Base-by-base conservation (phyloP, 2,329 filamentous ascomycete genomes). In the Chrysosporium queenslandicum region DNA sequence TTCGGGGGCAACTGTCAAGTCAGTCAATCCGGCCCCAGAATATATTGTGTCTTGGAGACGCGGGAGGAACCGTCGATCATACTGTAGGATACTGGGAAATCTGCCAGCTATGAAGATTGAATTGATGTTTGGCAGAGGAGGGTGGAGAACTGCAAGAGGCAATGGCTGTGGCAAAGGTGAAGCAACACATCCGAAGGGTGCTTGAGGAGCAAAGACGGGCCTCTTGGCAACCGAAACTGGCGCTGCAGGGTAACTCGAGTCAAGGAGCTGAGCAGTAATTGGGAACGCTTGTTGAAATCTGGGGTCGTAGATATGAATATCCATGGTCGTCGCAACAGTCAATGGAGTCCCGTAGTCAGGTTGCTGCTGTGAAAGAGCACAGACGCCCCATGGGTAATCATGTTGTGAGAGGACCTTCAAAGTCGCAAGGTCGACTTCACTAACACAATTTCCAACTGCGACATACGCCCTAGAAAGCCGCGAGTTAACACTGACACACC, bases 81-180 rank as follows among this genome's bases (percentile, higher is more conserved):
- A 97, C 63, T 88, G 85, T 2, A 96, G 73, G 53, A 96, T 87
- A 61, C 82, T 90, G 3, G 89, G 86, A 64, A 96, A 96, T 14
- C 91, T 81, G 0, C 91, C 91, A 3, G 85, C 87, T 32, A 96
- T 81, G 71, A 90, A 91, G 37, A 97, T 92, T 27, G 92, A 85
- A 46, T 87, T 85, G 16, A 82, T 74, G 56, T 79, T 74, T 1
- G 79, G 71, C 7, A 72, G 74, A 12, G 83, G 83, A 25, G 90
- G 74, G 63, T 95, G 88, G 2, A 94, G 72, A 56, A 96, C 89
- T 42, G 84, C 87, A 21, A 94, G 76, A 0, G 90, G 87, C 0
- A 86, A 87, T 1, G 88, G 85, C 58, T 92, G 85, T 32, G 86
- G 82, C 21, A 94, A 77, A 3, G 83, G 78, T 9, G 87, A 85